Percentiles rank a stretch among this genome's conserved stretches.
phyloP scores from a whole-genome alignment of 176 grass and related monocot genomes.

The sorghum (Sorghum bicolor) region DNA sequence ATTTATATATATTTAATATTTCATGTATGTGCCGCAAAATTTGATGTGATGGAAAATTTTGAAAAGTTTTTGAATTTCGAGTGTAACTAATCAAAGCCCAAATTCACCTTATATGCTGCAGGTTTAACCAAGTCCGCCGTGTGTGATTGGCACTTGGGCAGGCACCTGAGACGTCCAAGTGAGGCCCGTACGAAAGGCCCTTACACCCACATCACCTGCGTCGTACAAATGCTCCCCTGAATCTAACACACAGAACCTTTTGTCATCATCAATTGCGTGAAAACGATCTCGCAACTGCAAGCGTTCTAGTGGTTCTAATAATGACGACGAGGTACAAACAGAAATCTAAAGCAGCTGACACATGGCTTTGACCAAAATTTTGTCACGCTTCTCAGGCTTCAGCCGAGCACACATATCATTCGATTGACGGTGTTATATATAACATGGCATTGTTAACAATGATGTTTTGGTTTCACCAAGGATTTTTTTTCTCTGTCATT shows the following conservation, averaged over 20 bases:
- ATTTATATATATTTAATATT: too few species aligned
- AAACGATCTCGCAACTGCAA: background rate
- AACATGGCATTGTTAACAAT: background rate
- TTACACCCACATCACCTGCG: background rate
- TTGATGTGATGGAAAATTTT: too few species aligned
- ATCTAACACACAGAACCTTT: background rate
- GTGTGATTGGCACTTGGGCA: background rate
- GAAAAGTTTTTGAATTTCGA: too few species aligned
- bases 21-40: too few species aligned
- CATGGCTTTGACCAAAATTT: background rate
- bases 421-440: background rate
- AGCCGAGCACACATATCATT: background rate
- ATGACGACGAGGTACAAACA: background rate
- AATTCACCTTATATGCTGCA: background rate
- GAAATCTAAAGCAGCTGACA: background rate
- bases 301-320: background rate
- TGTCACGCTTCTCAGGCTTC: background rate
- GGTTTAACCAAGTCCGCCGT: background rate
- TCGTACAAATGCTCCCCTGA: slow-evolving; percentile 3
- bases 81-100: too few species aligned
- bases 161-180: background rate
- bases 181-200: background rate
- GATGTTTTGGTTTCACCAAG: too few species aligned
- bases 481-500: too few species aligned
- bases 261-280: background rate